phyloP scores from a whole-genome alignment of 2,329 filamentous ascomycete genomes.

The Trichoderma koningii region DNA sequence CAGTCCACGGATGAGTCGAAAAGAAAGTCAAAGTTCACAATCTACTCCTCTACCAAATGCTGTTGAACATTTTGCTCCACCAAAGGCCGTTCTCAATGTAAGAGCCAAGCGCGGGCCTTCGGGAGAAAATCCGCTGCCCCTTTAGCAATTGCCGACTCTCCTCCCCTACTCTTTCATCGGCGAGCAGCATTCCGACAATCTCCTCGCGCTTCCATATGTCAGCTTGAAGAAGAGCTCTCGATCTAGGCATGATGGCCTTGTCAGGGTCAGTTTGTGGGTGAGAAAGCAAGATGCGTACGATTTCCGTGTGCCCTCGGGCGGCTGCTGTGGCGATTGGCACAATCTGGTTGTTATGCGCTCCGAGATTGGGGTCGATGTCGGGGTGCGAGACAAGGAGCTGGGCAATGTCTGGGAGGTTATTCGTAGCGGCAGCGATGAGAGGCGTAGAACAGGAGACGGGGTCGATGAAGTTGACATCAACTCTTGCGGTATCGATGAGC shows the following conservation, averaged over 20 bases:
- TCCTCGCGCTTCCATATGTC: neutral
- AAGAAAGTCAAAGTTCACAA: too few species aligned
- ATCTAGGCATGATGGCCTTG: neutral
- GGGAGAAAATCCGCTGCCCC: neutral
- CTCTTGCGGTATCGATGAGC: conserved; percentile 1
- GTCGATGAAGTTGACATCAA: neutral
- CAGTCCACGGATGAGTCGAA: too few species aligned
- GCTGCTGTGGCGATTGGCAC: neutral
- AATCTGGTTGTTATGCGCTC: neutral
- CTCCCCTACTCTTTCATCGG: neutral
- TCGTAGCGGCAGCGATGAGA: neutral
- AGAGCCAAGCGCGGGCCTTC: too few species aligned
- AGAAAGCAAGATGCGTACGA: neutral
- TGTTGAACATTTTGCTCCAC: too few species aligned
- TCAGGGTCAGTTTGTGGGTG: neutral
- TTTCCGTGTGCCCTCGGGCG: neutral
- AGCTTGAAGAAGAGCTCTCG: neutral
- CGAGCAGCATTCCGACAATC: neutral
- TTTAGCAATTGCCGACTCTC: neutral
- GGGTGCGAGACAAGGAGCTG: neutral
- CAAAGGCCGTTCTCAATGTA: too few species aligned
- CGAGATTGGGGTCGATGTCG: neutral
- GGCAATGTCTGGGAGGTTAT: neutral
- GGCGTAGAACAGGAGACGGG: neutral
- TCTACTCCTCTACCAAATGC: too few species aligned